Percentiles rank a stretch among this genome's conserved stretches.
Evolutionary conservation across 1,284 basidiomycete genomes (phyloP).

Genomic region (Mycena citricolor): DNA sequence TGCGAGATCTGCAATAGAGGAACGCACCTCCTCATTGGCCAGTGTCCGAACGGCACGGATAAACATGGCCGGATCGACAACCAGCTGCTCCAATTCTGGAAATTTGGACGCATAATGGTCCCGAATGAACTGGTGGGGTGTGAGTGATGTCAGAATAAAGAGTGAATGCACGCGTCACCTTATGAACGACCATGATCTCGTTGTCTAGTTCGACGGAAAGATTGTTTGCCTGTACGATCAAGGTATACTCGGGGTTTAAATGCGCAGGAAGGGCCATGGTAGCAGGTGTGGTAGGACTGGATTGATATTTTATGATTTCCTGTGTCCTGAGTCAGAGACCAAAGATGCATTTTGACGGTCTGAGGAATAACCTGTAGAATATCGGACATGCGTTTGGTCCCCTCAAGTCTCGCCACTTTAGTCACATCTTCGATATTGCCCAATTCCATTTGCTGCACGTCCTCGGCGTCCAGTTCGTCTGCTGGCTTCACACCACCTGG

Average conservation of each 20-base stretch:
- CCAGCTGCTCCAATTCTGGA: conserved; percentile 94
- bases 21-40: conserved; percentile 74
- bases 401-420: conserved; percentile 87
- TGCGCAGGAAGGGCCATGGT: conserved; percentile 80
- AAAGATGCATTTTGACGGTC: not conserved
- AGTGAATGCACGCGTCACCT: conserved; percentile 53
- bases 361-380: conserved; percentile 66
- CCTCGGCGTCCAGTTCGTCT: conserved; percentile 90
- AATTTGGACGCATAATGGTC: conserved; percentile 97
- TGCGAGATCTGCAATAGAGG: conserved; percentile 5
- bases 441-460: conserved; percentile 91
- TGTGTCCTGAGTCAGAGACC: conserved; percentile 32
- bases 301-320: conserved; percentile 88
- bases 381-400: conserved; percentile 82
- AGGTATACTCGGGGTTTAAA: conserved; percentile 92
- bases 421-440: conserved; percentile 79
- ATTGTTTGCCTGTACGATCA: conserved; percentile 98
- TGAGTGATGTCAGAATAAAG: conserved; percentile 48
- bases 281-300: conserved; percentile 74
- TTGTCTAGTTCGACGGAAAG: conserved; percentile 98
- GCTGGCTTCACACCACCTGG: conserved; percentile 90
- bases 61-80: conserved; percentile 90
- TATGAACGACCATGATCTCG: conserved; percentile 95
- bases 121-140: conserved; percentile 86
- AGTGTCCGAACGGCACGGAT: conserved; percentile 88